Evolutionary conservation across 1,284 basidiomycete species (phyloP).

Genomic region (Malassezia yamatoensis): DNA sequence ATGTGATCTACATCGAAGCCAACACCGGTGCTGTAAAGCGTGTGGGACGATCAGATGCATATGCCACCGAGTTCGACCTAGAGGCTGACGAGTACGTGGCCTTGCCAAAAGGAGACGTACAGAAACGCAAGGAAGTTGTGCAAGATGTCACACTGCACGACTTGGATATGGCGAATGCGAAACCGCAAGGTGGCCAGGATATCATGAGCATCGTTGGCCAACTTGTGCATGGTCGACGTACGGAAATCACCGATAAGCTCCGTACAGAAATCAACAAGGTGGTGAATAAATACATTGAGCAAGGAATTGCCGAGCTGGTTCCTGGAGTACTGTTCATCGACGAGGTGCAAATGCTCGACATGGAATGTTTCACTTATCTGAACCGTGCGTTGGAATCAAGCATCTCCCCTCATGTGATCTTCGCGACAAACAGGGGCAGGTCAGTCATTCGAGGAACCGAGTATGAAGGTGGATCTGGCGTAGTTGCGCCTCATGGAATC

Average conservation of each 20-base stretch:
- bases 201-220: constrained; percentile 99
- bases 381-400: constrained; percentile 90
- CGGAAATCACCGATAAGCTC: constrained; percentile 94
- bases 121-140: constrained; percentile 92
- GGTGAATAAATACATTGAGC: constrained; percentile 94
- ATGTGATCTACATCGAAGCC: constrained; percentile 90
- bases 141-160: constrained; percentile 96
- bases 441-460: constrained; percentile 80
- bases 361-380: constrained; percentile 97
- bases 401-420: constrained; percentile 91
- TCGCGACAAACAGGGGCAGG: constrained; percentile 90
- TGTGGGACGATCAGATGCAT: constrained; percentile 92
- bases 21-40: constrained; percentile 96
- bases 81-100: constrained; percentile 98
- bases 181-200: constrained; percentile 85
- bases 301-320: constrained; percentile 92
- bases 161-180: constrained; percentile 89
- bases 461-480: constrained; percentile 54
- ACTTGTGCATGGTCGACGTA: constrained; percentile 82
- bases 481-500: constrained; percentile 83
- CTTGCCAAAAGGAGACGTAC: constrained; percentile 92
- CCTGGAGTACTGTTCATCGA: constrained; percentile 98
- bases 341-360: constrained; percentile 99
- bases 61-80: constrained; percentile 94
- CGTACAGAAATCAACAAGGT: constrained; percentile 92